These are phyloP conservation scores for Aspergillus sp. DNA, from an alignment of 2,329 filamentous ascomycete species.

Conservation along the genomic window DNA sequence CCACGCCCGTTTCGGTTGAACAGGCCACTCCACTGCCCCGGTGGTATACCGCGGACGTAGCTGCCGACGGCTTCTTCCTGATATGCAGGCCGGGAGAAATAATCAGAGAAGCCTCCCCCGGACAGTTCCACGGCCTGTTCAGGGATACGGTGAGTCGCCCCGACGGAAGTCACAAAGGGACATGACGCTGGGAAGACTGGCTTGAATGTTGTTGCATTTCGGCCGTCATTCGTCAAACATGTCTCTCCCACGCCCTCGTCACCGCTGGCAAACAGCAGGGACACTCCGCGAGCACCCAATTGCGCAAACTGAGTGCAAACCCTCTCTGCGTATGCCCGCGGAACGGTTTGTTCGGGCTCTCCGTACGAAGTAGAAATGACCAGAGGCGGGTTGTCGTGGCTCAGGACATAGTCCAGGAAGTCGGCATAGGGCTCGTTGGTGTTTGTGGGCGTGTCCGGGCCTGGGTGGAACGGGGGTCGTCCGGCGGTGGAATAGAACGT, in stretches of 20 bases:
- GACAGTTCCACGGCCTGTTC: conserved; percentile 48
- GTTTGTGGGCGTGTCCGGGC: conserved; percentile 38
- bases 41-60: conserved; percentile 35
- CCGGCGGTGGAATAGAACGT: conserved; percentile 54
- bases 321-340: conserved; percentile 49
- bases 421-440: conserved; percentile 59
- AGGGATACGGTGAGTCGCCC: conserved; percentile 47
- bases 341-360: conserved; percentile 56
- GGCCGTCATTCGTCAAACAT: conserved; percentile 48
- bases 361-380: conserved; percentile 63
- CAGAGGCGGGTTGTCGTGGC: conserved; percentile 48
- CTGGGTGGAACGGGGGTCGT: conserved; percentile 42
- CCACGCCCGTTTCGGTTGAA: conserved; percentile 48
- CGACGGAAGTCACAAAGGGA: conserved; percentile 55
- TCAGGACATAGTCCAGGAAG: conserved; percentile 52
- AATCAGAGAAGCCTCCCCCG: conserved; percentile 40
- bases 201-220: conserved; percentile 42
- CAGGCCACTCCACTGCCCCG: conserved; percentile 35
- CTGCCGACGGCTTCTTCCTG: conserved; percentile 36
- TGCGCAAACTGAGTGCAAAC: conserved; percentile 56
- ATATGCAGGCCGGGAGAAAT: conserved; percentile 40
- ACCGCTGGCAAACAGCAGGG: conserved; percentile 56
- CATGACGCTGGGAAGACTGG: conserved; percentile 50
- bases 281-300: conserved; percentile 57
- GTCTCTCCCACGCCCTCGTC: conserved; percentile 51